phyloP scores from a whole-genome alignment of 106 monocot genomes.

The Cymbidium sinense region DNA sequence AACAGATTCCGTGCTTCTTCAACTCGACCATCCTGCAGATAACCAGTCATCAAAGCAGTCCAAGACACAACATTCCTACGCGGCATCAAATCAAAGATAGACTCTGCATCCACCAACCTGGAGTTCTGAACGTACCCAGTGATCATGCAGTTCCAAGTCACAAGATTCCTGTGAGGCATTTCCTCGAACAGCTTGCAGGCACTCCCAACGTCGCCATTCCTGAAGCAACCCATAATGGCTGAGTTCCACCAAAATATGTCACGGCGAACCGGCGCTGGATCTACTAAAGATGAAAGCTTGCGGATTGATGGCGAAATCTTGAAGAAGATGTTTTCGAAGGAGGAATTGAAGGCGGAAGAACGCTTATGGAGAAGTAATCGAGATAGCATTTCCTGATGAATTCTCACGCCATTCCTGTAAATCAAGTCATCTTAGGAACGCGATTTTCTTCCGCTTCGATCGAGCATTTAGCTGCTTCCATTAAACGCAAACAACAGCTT shows the following conservation, averaged over 20 bases:
- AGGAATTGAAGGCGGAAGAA: neutral
- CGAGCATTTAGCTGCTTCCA: neutral
- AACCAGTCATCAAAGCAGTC: conserved; percentile 46
- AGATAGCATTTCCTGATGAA: neutral
- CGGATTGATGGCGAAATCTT: neutral
- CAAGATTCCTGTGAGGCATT: conserved; percentile 55
- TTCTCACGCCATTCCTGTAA: neutral
- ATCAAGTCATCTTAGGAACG: neutral
- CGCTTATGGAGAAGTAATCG: neutral
- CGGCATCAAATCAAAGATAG: conserved; percentile 43
- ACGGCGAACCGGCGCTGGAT: neutral
- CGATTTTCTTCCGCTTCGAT: neutral
- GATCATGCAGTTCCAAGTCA: conserved; percentile 74
- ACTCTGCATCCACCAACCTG: conserved; percentile 25
- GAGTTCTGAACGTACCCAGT: conserved; percentile 32
- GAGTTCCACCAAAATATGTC: conserved; percentile 58
- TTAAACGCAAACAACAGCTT: neutral
- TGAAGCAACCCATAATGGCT: conserved; percentile 38
- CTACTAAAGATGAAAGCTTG: neutral
- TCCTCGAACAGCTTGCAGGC: conserved; percentile 39
- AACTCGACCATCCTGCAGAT: conserved; percentile 34
- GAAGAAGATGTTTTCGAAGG: neutral
- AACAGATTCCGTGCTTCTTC: conserved; percentile 45
- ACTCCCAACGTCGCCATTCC: conserved; percentile 20
- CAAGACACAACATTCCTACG: conserved; percentile 40